phyloP scores from a whole-genome alignment of 495 filamentous ascomycete species.

The Glonium stellatum region DNA sequence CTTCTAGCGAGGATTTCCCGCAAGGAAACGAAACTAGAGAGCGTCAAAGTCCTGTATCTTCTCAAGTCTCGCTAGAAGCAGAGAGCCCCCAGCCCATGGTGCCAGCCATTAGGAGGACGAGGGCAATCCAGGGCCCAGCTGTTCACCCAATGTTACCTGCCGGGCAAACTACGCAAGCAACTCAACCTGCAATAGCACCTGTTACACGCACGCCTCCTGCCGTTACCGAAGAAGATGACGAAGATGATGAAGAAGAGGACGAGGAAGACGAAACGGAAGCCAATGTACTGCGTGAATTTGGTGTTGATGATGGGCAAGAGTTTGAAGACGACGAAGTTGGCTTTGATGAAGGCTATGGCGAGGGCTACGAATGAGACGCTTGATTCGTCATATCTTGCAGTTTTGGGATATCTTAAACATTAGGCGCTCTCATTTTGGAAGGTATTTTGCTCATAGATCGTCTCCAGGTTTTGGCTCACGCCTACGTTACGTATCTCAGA shows the following conservation, averaged over 20 bases:
- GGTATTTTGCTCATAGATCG: too few species aligned
- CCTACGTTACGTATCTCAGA: too few species aligned
- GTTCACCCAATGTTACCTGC: background rate
- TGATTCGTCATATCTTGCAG: background rate
- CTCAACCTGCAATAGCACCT: background rate
- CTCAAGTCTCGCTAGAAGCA: background rate
- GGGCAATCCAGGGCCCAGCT: background rate
- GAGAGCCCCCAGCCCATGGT: background rate
- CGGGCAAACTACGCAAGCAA: background rate
- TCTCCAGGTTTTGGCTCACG: too few species aligned
- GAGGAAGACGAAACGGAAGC: slow-evolving; percentile 10
- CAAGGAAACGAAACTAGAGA: background rate
- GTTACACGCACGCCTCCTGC: background rate
- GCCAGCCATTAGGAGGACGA: background rate
- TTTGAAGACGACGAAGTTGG: slow-evolving; percentile 9
- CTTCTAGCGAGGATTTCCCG: background rate
- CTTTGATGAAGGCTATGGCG: slow-evolving; percentile 4
- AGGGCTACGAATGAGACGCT: background rate
- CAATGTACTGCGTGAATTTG: background rate
- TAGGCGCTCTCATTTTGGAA: too few species aligned
- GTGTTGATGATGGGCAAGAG: background rate
- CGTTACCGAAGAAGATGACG: background rate
- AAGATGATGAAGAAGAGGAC: slow-evolving; percentile 5
- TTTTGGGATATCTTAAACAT: too few species aligned
- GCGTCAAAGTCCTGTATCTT: background rate